These are phyloP conservation scores for Clitoria ternatea DNA, from an alignment of 306 rosid species.

Conservation along the genomic window DNA sequence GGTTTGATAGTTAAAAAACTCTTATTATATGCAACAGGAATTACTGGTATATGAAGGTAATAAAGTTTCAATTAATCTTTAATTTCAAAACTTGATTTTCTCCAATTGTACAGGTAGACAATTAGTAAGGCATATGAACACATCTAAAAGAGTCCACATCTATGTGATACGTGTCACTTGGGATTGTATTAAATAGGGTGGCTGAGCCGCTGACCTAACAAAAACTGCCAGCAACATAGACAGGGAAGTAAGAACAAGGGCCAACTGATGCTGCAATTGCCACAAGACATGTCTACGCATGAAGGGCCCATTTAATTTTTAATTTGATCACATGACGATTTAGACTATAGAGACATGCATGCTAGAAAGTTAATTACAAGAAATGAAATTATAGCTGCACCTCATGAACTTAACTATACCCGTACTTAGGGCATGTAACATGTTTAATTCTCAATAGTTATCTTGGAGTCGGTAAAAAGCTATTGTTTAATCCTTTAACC, in stretches of 20 bases:
- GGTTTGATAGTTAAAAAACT: too few relatives aligned
- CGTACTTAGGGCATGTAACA: too few relatives aligned
- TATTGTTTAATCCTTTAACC: too few relatives aligned
- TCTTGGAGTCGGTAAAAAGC: too few relatives aligned
- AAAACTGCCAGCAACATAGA: slow-evolving; percentile 34
- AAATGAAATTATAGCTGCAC: background rate
- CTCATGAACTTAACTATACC: background rate
- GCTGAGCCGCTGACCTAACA: slow-evolving; percentile 21
- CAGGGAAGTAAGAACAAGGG: slow-evolving; percentile 1
- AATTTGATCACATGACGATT: background rate
- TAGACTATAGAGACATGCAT: background rate
- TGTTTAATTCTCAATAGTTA: too few relatives aligned
- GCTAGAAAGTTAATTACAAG: background rate
- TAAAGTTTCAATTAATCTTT: background rate
- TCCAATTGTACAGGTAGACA: background rate
- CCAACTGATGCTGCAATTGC: background rate
- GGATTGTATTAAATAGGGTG: slow-evolving; percentile 24
- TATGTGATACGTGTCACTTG: background rate
- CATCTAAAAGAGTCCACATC: background rate
- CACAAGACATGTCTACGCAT: background rate
- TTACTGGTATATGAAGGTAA: background rate
- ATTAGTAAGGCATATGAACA: background rate
- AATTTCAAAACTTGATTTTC: slow-evolving; percentile 7
- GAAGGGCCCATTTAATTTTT: background rate
- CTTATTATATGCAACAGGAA: background rate